Conservation (phyloP, 352 stramenopile species). For the Pythium dissimile region DNA sequence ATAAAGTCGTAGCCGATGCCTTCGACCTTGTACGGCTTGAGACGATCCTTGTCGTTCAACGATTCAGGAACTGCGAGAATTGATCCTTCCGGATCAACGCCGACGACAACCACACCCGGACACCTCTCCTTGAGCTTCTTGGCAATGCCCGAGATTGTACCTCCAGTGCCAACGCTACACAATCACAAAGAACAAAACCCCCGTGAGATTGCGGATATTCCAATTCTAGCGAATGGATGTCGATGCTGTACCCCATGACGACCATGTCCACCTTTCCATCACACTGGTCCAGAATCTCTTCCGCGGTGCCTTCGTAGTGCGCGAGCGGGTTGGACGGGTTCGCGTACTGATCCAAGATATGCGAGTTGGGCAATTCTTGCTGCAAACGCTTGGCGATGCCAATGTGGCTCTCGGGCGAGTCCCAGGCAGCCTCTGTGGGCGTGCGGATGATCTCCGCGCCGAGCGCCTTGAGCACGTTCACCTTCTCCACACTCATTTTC, state of each 20-base stretch:
- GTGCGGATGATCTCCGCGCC: constrained; percentile 95
- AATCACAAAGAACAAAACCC: no score
- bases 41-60: constrained; percentile 90
- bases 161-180: constrained; percentile 88
- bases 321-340: constrained; percentile 94
- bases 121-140: constrained; percentile 93
- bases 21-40: constrained; percentile 91
- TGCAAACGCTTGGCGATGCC: constrained; percentile 90
- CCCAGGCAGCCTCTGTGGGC: constrained; percentile 93
- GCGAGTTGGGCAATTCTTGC: constrained; percentile 89
- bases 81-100: constrained; percentile 89
- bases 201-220: no score
- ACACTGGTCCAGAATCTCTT: constrained; percentile 92
- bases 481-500: constrained; percentile 96
- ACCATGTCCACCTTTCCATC: constrained; percentile 94
- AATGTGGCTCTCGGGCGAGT: constrained; percentile 94
- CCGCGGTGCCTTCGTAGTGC: constrained; percentile 94
- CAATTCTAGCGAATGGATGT: no score
- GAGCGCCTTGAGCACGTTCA: constrained; percentile 94
- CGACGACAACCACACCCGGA: constrained; percentile 81
- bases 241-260: constrained; percentile 65
- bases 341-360: constrained; percentile 96
- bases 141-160: constrained; percentile 93
- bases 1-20: constrained; percentile 98
- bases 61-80: constrained; percentile 90